Conservation (phyloP, 2,329 filamentous ascomycete species). For the Proliferodiscus dingleyae region DNA sequence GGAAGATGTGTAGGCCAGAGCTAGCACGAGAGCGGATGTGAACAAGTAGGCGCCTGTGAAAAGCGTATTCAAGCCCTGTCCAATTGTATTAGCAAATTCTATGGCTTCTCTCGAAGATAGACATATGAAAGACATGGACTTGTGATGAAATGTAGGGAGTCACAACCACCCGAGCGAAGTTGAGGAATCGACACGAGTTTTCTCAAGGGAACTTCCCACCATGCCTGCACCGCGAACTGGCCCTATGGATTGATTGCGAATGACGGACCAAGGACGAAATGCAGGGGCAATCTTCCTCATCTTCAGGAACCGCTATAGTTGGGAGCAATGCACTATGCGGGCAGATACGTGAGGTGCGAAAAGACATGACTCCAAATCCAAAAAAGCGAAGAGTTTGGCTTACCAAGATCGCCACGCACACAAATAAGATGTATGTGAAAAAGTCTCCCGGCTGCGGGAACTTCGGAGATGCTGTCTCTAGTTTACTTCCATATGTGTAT, state of each 20-base stretch:
- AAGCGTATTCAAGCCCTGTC: slow-evolving; percentile 47
- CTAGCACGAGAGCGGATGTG: slow-evolving; percentile 65
- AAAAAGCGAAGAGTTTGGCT: slow-evolving; percentile 34
- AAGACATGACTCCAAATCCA: slow-evolving; percentile 7
- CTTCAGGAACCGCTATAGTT: slow-evolving; percentile 56
- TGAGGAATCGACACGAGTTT: slow-evolving; percentile 40
- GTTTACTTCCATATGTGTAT: slow-evolving; percentile 59
- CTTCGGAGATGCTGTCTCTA: slow-evolving; percentile 56
- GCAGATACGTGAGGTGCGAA: slow-evolving; percentile 57
- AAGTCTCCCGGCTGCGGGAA: slow-evolving; percentile 62
- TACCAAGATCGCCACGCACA: slow-evolving; percentile 59
- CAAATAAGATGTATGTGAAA: slow-evolving; percentile 60
- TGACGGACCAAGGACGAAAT: slow-evolving; percentile 45
- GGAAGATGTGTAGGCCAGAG: slow-evolving; percentile 75
- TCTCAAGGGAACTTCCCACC: slow-evolving; percentile 50
- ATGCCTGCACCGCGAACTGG: slow-evolving; percentile 49
- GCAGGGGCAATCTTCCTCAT: slow-evolving; percentile 55
- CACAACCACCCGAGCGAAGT: slow-evolving; percentile 34
- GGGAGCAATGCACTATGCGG: slow-evolving; percentile 45
- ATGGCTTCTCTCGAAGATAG: slow-evolving; percentile 20
- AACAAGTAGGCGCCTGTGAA: slow-evolving; percentile 47
- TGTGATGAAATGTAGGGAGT: slow-evolving; percentile 32
- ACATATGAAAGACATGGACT: not conserved
- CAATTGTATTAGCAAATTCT: slow-evolving; percentile 17
- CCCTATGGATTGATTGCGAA: slow-evolving; percentile 47